These are phyloP conservation scores for Melaleuca alternifolia DNA, from an alignment of 345 rosid species.

Conservation along the genomic window DNA sequence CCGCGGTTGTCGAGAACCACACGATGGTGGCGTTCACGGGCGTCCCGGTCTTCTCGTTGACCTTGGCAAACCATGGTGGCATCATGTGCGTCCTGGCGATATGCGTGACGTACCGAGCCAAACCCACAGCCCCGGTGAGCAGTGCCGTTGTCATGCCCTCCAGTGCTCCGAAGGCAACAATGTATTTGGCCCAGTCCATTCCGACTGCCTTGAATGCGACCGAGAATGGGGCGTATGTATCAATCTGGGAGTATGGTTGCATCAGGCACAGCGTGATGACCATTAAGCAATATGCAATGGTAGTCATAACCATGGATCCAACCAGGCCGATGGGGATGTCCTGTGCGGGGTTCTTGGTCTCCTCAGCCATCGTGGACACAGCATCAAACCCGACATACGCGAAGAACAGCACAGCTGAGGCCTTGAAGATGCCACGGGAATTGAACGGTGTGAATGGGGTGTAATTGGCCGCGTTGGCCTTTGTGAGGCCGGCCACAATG, in stretches of 20 bases:
- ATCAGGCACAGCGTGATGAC: conserved; percentile 24
- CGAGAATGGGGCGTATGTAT: conserved; percentile 26
- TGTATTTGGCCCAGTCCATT: conserved; percentile 35
- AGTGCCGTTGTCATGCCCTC: conserved; percentile 39
- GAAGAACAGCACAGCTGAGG: conserved; percentile 35
- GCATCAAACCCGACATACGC: conserved; percentile 39
- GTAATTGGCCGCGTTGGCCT: conserved; percentile 23
- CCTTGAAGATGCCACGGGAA: conserved; percentile 19
- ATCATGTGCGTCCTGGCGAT: conserved; percentile 45
- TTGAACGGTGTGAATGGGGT: conserved; percentile 15
- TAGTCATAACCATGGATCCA: conserved; percentile 21
- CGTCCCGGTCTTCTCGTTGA: conserved; percentile 21
- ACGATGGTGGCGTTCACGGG: conserved; percentile 31
- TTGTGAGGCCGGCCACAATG: conserved; percentile 30
- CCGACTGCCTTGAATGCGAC: conserved; percentile 28
- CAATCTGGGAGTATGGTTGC: conserved; percentile 16
- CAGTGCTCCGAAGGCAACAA: conserved; percentile 30
- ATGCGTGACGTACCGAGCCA: conserved; percentile 37
- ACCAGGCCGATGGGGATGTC: conserved; percentile 38
- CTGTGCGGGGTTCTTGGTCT: conserved; percentile 28
- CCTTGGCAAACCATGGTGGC: conserved; percentile 37
- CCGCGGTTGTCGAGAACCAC: conserved; percentile 23
- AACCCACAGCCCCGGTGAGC: conserved; percentile 27
- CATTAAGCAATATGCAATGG: conserved; percentile 13
- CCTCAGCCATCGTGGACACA: conserved; percentile 39